Evolutionary conservation across 1,139 yeast species (phyloP).

Genomic region (Yamadazyma songkhlaensis): DNA sequence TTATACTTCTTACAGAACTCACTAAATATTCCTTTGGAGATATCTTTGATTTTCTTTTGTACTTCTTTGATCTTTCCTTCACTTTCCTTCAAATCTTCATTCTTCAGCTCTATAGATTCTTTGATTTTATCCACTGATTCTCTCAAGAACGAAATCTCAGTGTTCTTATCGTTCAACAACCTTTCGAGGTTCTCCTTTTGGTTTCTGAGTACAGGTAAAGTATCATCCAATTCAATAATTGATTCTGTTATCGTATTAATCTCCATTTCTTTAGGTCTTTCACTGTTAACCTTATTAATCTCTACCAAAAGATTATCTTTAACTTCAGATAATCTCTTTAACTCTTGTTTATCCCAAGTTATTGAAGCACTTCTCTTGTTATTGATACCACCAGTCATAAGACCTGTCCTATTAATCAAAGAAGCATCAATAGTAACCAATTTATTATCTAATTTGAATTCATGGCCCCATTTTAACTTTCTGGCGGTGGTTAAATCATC

Average conservation of each 20-base stretch:
- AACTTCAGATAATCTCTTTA: conserved; percentile 50
- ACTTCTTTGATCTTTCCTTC: conserved; percentile 25
- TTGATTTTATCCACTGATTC: conserved; percentile 19
- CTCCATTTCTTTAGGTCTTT: conserved; percentile 53
- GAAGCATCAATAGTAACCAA: conserved; percentile 85
- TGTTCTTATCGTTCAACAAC: conserved; percentile 48
- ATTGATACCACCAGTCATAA: conserved; percentile 86
- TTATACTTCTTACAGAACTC: conserved; percentile 55
- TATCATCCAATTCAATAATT: conserved; percentile 53
- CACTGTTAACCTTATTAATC: conserved; percentile 47
- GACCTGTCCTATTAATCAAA: conserved; percentile 77
- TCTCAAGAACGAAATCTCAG: conserved; percentile 55
- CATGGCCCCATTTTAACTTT: conserved; percentile 62
- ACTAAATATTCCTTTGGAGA: conserved; percentile 47
- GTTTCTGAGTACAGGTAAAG: conserved; percentile 49
- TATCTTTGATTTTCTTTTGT: conserved; percentile 25
- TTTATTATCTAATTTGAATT: conserved; percentile 52
- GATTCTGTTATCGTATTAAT: conserved; percentile 60
- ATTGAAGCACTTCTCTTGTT: conserved; percentile 27
- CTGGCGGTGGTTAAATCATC: conserved; percentile 70
- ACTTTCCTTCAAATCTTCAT: conserved; percentile 25
- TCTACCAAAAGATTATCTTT: conserved; percentile 62
- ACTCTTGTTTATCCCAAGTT: conserved; percentile 77
- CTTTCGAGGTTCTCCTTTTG: conserved; percentile 51
- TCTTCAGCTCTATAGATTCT: conserved; percentile 18